Base-by-base conservation (phyloP, 371 early-diverging fungal species). In the Mortierella sp. region DNA sequence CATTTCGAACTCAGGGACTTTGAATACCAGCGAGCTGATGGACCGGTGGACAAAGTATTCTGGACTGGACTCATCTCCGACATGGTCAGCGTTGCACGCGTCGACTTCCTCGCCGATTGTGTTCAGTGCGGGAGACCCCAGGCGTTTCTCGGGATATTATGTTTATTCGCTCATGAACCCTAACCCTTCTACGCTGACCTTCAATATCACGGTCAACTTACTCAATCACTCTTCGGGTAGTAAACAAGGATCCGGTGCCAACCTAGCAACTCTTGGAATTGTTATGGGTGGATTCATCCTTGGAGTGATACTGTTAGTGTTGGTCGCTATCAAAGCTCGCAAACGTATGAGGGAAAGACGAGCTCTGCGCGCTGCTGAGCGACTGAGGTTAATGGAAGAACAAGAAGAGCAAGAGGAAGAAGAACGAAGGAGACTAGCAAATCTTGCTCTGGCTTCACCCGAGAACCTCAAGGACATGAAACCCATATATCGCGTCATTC, bases 111-210 rank as follows among this genome's bases (percentile, higher is more conserved):
- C 74, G 7, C 38, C 40, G 11, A 47, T 81, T 33, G 53, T 45
- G 6, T 81, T 81, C 47, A 32, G 38, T 9, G 72, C 76, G 2
- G 62, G 40, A 9, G 82, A 81, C 55, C 82, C 82, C 21, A 53
- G 82, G n/a, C 72, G 82, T 41, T 76, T 81, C 36, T 69, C 82
- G 4, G 82, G 82, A 8, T 81, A 81, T 41, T 71, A 81, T 60
- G 67, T 81, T 32, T 81, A 71, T 57, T 72, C 76, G 19, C 38
- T 81, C 59, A 72, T 58, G 22, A 81, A 81, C 43, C 3, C 67
- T 8, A 68, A 66, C 24, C n/a, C 69, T 0, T 40, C n/a, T 0
- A 41, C 65, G 2, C 16, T 81, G 10, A n/a, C 72, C 9, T 72
- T 69, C 58, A 50, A 72, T 1, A 38, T 81, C 40, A 69, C 59